Conservation (phyloP, 108 stramenopile species). For the Cylindrotheca closterium region DNA sequence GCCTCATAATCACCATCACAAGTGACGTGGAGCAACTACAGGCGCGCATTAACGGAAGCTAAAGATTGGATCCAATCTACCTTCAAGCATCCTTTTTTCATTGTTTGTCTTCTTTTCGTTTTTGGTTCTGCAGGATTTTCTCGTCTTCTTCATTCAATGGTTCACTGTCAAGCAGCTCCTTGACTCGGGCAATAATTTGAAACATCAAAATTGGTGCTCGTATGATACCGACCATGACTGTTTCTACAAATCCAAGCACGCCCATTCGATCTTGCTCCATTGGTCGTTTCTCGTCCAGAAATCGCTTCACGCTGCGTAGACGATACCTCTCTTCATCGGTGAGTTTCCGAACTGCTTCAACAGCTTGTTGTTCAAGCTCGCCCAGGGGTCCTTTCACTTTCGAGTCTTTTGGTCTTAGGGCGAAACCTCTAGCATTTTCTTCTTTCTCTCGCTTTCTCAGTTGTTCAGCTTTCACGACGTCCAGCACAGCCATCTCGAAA, state of each 20-base stretch:
- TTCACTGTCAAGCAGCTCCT: constrained; percentile 62
- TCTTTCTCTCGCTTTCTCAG: constrained; percentile 49
- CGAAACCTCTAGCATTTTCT: constrained; percentile 30
- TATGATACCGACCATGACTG: constrained; percentile 66
- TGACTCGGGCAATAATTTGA: constrained; percentile 58
- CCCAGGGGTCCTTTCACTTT: constrained; percentile 60
- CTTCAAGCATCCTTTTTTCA: too few relatives aligned
- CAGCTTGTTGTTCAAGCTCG: constrained; percentile 61
- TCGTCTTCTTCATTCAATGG: constrained; percentile 25
- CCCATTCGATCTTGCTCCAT: constrained; percentile 55
- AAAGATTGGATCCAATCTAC: too few relatives aligned
- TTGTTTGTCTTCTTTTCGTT: neutral
- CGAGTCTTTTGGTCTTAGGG: constrained; percentile 75
- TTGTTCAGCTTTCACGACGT: constrained; percentile 62
- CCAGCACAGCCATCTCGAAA: constrained; percentile 60
- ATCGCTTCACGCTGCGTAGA: constrained; percentile 51
- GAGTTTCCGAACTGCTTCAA: constrained; percentile 51
- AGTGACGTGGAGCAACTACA: too few relatives aligned
- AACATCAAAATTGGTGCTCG: constrained; percentile 58
- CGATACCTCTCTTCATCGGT: constrained; percentile 74
- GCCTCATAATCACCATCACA: constrained; percentile 26
- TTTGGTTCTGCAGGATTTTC: constrained; percentile 9
- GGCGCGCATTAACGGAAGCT: too few relatives aligned
- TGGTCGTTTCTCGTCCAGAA: constrained; percentile 64
- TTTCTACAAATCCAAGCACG: constrained; percentile 61